phyloP scores from a whole-genome alignment of 352 stramenopile species.

The Pythium phragmitis region DNA sequence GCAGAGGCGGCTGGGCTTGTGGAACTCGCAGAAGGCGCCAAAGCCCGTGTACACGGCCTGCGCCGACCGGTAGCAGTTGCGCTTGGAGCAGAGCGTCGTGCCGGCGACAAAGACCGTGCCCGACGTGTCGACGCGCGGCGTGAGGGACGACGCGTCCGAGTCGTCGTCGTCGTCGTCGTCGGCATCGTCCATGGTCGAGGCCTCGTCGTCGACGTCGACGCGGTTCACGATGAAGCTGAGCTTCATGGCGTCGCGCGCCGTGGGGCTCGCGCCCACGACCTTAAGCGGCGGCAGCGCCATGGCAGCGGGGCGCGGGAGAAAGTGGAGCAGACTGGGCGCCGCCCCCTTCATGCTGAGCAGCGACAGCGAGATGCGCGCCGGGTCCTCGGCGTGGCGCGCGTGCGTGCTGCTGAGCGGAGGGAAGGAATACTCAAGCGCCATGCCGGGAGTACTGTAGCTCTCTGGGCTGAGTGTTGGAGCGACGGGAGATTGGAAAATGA shows the following conservation, averaged over 20 bases:
- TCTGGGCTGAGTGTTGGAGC: neutral
- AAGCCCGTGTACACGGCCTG: conserved; percentile 39
- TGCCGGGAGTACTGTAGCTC: neutral
- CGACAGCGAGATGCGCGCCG: conserved; percentile 22
- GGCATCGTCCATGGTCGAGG: conserved; percentile 18
- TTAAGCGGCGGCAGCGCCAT: too few species aligned
- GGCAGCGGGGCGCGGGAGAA: conserved; percentile 8
- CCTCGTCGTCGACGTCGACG: conserved; percentile 16
- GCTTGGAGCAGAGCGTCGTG: conserved; percentile 52
- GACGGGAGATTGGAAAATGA: conserved; percentile 1
- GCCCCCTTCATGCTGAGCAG: conserved; percentile 24
- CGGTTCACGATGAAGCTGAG: conserved; percentile 63
- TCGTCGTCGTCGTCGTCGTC: conserved; percentile 13
- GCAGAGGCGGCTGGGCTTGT: conserved; percentile 70
- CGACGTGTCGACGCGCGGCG: conserved; percentile 11
- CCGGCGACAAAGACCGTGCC: conserved; percentile 9
- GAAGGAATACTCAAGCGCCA: conserved; percentile 4
- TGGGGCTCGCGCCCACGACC: neutral
- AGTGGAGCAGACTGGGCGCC: conserved; percentile 19
- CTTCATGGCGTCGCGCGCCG: conserved; percentile 37
- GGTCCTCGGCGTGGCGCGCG: conserved; percentile 2
- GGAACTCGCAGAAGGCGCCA: conserved; percentile 57
- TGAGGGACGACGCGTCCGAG: conserved; percentile 19
- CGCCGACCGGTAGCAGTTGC: conserved; percentile 54
- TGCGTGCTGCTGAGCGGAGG: neutral